Percentiles rank a stretch among this genome's conserved stretches.
Evolutionary conservation across 306 rosid genomes (phyloP).

Genomic region (Quercus rubra): DNA sequence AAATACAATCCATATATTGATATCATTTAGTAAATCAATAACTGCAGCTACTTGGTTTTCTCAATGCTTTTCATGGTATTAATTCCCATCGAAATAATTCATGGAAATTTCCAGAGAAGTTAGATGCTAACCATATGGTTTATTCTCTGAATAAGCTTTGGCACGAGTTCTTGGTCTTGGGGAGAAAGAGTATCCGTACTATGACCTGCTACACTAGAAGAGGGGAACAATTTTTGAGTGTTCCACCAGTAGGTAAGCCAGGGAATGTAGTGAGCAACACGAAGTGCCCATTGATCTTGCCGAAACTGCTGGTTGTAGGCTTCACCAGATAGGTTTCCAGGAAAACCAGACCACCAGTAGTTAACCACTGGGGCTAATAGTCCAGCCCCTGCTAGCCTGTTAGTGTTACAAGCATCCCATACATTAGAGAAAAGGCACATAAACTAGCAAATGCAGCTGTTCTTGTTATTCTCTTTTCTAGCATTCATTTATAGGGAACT

Average conservation of each 20-base stretch:
- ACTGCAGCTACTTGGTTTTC: background rate
- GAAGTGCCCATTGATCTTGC: constrained; percentile 71
- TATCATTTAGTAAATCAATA: background rate
- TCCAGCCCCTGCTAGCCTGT: constrained; percentile 80
- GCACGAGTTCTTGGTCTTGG: constrained; percentile 37
- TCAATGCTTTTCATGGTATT: background rate
- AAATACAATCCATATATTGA: background rate
- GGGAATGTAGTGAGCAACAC: constrained; percentile 71
- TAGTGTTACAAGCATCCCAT: constrained; percentile 8
- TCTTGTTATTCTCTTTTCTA: background rate
- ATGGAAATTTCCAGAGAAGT: background rate
- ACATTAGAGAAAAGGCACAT: background rate
- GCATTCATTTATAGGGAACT: background rate
- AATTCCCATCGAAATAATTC: background rate
- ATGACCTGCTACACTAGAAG: constrained; percentile 18
- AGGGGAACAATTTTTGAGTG: constrained; percentile 80
- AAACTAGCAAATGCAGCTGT: background rate
- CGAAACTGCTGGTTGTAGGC: constrained; percentile 31
- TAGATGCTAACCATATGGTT: constrained; percentile 28
- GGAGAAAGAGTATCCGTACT: constrained; percentile 26
- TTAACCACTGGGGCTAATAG: constrained; percentile 69
- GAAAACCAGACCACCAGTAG: constrained; percentile 86
- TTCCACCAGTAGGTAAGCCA: constrained; percentile 96
- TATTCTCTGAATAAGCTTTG: background rate
- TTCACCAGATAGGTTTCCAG: constrained; percentile 54